These are phyloP conservation scores for Solanum pennellii DNA, from an alignment of 257 asterid genomes.

Conservation along the genomic window DNA sequence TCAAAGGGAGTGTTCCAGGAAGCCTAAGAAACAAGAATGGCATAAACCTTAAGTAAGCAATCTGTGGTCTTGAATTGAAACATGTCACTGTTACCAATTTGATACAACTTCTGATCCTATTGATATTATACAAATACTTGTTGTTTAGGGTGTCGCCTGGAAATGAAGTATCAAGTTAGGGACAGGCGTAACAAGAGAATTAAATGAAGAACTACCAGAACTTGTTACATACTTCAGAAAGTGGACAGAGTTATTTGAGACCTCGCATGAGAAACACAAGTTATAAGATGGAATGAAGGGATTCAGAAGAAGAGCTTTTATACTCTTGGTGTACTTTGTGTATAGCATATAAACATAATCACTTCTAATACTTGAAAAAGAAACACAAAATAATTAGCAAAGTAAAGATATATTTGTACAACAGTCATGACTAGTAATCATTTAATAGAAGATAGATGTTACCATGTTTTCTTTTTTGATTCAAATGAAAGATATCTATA, in stretches of 20 bases:
- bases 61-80: neutral
- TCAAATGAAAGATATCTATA: neutral
- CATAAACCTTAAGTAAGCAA: conserved; percentile 32
- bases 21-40: conserved; percentile 29
- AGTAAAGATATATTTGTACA: neutral
- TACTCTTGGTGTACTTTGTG: neutral
- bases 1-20: conserved; percentile 33
- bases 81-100: neutral
- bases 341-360: neutral
- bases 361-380: neutral
- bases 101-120: neutral
- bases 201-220: neutral
- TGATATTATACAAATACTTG: neutral
- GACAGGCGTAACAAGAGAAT: neutral
- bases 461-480: neutral
- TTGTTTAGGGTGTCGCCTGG: conserved; percentile 20
- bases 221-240: neutral
- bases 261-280: neutral
- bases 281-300: neutral
- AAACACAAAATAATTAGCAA: neutral
- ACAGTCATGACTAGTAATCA: neutral
- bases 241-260: neutral
- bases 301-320: neutral
- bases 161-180: neutral
- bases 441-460: neutral